phyloP scores from a whole-genome alignment of 306 rosid genomes.

The Corylus heterophylla region DNA sequence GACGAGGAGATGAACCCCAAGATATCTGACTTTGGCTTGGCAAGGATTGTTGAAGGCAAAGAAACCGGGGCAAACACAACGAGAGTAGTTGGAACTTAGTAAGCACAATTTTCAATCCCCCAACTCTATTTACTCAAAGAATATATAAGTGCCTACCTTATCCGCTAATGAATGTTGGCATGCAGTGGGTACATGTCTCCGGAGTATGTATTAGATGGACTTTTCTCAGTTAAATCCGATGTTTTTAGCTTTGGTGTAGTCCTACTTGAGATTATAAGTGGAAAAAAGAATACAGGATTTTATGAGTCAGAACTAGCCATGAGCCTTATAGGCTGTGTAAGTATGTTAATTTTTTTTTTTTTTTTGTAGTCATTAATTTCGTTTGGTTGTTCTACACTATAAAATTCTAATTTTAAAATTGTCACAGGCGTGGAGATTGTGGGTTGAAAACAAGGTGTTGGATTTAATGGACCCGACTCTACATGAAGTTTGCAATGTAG shows the following conservation, averaged over 20 bases:
- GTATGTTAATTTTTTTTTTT: neutral
- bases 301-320: conserved; percentile 28
- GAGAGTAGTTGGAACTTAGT: too few species aligned
- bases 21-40: too few species aligned
- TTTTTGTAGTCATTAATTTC: neutral
- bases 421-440: conserved; percentile 50
- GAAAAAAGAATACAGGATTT: conserved; percentile 48
- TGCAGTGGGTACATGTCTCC: conserved; percentile 60
- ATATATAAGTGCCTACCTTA: too few species aligned
- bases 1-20: conserved; percentile 41
- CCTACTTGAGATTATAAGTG: conserved; percentile 51
- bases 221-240: conserved; percentile 53
- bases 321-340: conserved; percentile 53
- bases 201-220: conserved; percentile 45
- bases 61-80: too few species aligned
- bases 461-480: conserved; percentile 44
- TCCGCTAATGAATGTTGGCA: neutral
- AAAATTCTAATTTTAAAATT: neutral
- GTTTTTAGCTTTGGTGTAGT: conserved; percentile 62
- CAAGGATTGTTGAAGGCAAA: conserved; percentile 41
- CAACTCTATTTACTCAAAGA: neutral
- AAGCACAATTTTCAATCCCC: neutral
- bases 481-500: conserved; percentile 31
- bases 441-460: conserved; percentile 41
- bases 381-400: neutral